phyloP scores from a whole-genome alignment of 2,329 filamentous ascomycete genomes.

The Epichloe sylvatica region DNA sequence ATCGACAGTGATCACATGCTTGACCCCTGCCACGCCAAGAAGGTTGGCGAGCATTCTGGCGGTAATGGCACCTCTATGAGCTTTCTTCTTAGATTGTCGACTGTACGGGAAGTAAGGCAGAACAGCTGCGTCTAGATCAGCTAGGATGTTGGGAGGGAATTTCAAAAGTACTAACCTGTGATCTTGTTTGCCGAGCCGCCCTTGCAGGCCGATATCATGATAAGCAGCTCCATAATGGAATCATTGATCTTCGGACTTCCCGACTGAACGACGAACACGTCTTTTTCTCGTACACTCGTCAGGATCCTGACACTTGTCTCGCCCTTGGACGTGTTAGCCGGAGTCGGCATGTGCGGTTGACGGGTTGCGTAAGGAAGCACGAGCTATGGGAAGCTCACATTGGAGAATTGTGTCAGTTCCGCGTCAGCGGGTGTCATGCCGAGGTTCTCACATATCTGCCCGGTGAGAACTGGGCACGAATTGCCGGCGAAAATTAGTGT shows the following conservation, averaged over 20 bases:
- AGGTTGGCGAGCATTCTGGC: conserved; percentile 95
- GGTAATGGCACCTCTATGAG: conserved; percentile 88
- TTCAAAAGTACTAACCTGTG: conserved; percentile 48
- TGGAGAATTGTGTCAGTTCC: conserved; percentile 56
- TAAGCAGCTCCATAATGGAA: conserved; percentile 96
- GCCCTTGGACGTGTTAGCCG: conserved; percentile 32
- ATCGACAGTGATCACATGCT: conserved; percentile 95
- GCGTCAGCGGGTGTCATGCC: conserved; percentile 50
- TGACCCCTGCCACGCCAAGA: conserved; percentile 81
- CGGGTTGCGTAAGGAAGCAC: neutral
- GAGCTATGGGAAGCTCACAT: conserved; percentile 36
- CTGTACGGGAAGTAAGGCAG: conserved; percentile 98
- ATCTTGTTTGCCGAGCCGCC: conserved; percentile 93
- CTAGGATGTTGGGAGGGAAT: neutral
- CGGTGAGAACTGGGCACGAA: conserved; percentile 50
- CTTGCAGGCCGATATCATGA: conserved; percentile 98
- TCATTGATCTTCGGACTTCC: conserved; percentile 95
- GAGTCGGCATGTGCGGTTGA: conserved; percentile 5
- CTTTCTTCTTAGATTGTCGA: conserved; percentile 98
- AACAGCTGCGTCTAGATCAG: conserved; percentile 42
- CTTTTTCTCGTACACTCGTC: conserved; percentile 81
- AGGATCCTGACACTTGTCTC: conserved; percentile 57
- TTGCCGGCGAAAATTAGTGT: conserved; percentile 55
- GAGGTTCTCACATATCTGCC: conserved; percentile 53
- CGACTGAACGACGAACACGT: conserved; percentile 97